A percentile compares a stretch with the other conserved stretches of the same genome.
These are phyloP conservation scores for Hanseniaspora sp. DNA, from an alignment of 1,139 yeast species.

Conservation along the genomic window DNA sequence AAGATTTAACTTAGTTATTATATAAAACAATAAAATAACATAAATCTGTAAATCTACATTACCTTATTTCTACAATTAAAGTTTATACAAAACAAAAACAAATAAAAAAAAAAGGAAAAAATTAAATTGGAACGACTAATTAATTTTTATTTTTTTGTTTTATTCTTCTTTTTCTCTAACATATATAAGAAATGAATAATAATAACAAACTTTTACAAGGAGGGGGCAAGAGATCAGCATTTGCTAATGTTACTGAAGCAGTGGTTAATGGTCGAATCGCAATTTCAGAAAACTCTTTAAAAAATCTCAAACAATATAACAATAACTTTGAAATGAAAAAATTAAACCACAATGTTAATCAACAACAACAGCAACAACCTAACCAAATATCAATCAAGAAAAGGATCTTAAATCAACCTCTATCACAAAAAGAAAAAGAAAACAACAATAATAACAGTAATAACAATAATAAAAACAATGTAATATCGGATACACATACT, in stretches of 20 bases:
- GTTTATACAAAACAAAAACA: too few species aligned
- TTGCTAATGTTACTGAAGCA: conserved; percentile 14
- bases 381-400: neutral
- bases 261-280: conserved; percentile 8
- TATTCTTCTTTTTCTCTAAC: neutral
- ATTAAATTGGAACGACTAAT: neutral
- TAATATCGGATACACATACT: neutral
- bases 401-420: conserved; percentile 1
- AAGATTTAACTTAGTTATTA: too few species aligned
- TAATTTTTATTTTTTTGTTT: neutral
- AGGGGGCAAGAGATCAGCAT: conserved; percentile 4
- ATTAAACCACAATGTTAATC: neutral
- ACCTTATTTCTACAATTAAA: too few species aligned
- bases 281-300: neutral
- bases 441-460: neutral
- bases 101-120: too few species aligned
- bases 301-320: conserved; percentile 3
- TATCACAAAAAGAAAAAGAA: neutral
- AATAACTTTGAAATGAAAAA: neutral
- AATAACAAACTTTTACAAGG: neutral
- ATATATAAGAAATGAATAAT: neutral
- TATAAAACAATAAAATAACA: too few species aligned
- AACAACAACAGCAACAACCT: neutral
- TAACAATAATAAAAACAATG: neutral
- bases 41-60: too few species aligned